Evolutionary conservation across 495 filamentous ascomycete genomes (phyloP), one percentile per base, ranked within the genome.

Genomic region (Baudoinia panamericana): DNA sequence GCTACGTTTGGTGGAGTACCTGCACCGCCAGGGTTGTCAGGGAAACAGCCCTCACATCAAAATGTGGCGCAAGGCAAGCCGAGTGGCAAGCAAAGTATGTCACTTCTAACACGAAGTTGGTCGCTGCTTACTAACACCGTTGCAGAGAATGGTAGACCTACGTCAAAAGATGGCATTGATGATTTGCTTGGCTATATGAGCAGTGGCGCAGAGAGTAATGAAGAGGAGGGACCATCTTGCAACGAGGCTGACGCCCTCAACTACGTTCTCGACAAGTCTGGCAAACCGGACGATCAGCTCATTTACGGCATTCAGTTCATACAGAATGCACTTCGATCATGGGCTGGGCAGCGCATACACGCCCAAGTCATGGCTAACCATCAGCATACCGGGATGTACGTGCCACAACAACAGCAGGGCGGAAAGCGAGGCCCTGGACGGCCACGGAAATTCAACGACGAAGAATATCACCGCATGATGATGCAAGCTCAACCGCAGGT

Each of bases 281-380:
- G 48, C 8, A 9, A 15, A 9, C 18, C 38, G 18, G 48, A 52
- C 22, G 43, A 23, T 5, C 26, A 43, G 17, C 39, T 52, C 16
- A 37, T 18, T 2, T 46, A 47, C 34, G 48, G 48, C 35, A 52
- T 52, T 18, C 43, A 47, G 25, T 52, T 52, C 43, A 52, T 52
- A n/a, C 37, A 43, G 28, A 46, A 47, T 30, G 48, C 43, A 3
- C 37, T 52, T 25, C 39, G 36, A 25, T 47, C 43, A 1, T 52
- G 48, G 48, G 48, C 39, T 15, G 22, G 37, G 17, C 35, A 41
- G 13, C 12, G 48, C 8, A 12, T 31, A 8, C 30, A 43, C 20
- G 19, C 25, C 15, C 30, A 46, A 10, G 9, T 19, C 9, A 13
- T 4, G 4, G 38, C 38, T 1, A 21, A 36, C 15, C 25, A 28